These are phyloP conservation scores for Termitomyces sp. DNA, from an alignment of 768 basidiomycete genomes.

Conservation along the genomic window DNA sequence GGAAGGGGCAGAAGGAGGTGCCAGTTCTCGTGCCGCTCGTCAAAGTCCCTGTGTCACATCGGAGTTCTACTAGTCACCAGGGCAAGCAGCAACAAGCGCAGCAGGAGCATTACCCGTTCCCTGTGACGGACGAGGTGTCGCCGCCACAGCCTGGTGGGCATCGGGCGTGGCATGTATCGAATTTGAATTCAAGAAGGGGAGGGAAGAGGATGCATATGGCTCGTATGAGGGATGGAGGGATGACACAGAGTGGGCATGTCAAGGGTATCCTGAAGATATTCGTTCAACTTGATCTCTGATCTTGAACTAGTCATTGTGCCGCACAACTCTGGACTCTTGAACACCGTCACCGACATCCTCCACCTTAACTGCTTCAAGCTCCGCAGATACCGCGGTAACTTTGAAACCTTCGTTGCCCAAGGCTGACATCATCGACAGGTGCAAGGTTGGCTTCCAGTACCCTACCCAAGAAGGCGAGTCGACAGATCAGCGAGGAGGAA, in stretches of 20 bases:
- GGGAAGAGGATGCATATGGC: conserved; percentile 62
- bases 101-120: conserved; percentile 59
- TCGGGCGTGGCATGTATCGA: conserved; percentile 14
- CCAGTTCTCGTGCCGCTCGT: conserved; percentile 39
- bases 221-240: conserved; percentile 71
- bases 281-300: conserved; percentile 1
- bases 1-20: conserved; percentile 32
- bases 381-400: conserved; percentile 91
- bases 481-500: conserved; percentile 85
- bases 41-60: conserved; percentile 20
- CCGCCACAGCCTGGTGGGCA: conserved; percentile 15
- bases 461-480: conserved; percentile 84
- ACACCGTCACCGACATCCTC: conserved; percentile 96
- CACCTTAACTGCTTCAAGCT: conserved; percentile 99
- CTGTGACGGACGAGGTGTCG: conserved; percentile 34
- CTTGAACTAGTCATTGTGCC: conserved; percentile 78
- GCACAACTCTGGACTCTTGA: conserved; percentile 95
- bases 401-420: conserved; percentile 88
- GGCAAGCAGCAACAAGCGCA: conserved; percentile 9
- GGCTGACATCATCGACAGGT: conserved; percentile 35
- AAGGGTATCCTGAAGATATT: conserved; percentile 61
- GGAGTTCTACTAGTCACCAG: no score
- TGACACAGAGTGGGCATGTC: conserved; percentile 85
- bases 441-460: conserved; percentile 97
- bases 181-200: conserved; percentile 15